Evolutionary conservation across 1,139 yeast species (phyloP).

Genomic region (Protomyces macrosporus): DNA sequence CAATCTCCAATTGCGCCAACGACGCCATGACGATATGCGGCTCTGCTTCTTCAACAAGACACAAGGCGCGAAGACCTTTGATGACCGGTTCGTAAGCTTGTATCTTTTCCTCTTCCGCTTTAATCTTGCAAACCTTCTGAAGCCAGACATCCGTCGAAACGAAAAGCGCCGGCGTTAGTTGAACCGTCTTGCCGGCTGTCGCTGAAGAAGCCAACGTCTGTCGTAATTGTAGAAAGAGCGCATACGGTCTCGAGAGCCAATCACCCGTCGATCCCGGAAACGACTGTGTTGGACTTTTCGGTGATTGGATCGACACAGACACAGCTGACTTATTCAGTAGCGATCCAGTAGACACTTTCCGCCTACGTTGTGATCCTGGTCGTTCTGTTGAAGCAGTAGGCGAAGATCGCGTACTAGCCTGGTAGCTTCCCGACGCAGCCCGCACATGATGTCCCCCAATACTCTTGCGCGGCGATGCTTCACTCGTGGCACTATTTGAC

Average conservation of each 20-base stretch:
- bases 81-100: slow-evolving; percentile 19
- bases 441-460: too few relatives aligned
- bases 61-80: slow-evolving; percentile 6
- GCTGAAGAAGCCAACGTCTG: neutral
- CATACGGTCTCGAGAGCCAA: neutral
- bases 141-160: slow-evolving; percentile 24
- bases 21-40: neutral
- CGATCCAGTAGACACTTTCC: too few relatives aligned
- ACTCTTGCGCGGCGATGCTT: neutral
- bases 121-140: slow-evolving; percentile 18
- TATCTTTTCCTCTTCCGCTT: slow-evolving; percentile 27
- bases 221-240: neutral
- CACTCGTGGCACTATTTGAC: neutral
- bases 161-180: slow-evolving; percentile 1
- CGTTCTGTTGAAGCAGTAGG: too few relatives aligned
- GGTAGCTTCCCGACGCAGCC: too few relatives aligned
- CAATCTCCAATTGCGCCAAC: slow-evolving; percentile 2
- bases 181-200: neutral
- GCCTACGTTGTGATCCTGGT: too few relatives aligned
- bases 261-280: neutral
- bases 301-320: too few relatives aligned
- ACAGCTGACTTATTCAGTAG: too few relatives aligned
- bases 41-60: slow-evolving; percentile 17
- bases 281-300: neutral
- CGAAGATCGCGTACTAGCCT: too few relatives aligned